Percentiles rank a stretch among this genome's conserved stretches.
These are phyloP conservation scores for Rosa hybrid DNA, from an alignment of 331 rosid species.

Conservation along the genomic window DNA sequence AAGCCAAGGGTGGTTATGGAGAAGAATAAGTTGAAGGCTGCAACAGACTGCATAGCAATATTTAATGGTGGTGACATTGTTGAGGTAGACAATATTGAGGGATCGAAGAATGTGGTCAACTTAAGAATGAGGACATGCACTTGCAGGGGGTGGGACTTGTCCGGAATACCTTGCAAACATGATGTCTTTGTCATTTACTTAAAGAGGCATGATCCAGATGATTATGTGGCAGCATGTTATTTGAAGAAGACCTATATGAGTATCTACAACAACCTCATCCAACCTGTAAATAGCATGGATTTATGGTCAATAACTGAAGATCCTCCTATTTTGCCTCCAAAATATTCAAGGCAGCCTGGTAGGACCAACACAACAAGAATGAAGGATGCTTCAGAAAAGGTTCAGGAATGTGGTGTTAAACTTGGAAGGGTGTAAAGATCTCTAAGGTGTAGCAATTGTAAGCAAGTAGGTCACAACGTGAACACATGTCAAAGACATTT, in stretches of 20 bases:
- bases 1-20: too few species aligned
- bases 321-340: not conserved
- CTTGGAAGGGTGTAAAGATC: not conserved
- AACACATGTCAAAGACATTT: not conserved
- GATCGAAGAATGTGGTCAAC: too few species aligned
- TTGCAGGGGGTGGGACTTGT: too few species aligned
- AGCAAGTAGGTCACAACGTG: not conserved
- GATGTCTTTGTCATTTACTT: too few species aligned
- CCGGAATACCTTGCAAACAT: too few species aligned
- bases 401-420: not conserved
- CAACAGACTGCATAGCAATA: too few species aligned
- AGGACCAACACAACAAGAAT: not conserved
- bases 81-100: too few species aligned
- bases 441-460: not conserved
- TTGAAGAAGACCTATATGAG: not conserved
- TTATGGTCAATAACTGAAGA: not conserved
- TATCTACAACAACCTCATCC: not conserved
- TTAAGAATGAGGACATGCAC: too few species aligned
- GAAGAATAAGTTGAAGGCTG: too few species aligned
- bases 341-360: not conserved
- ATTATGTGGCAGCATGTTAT: not conserved
- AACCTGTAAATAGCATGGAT: not conserved
- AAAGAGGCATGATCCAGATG: not conserved
- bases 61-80: too few species aligned
- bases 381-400: not conserved